Conservation (phyloP, 371 early-diverging fungal species). For the Rhizopus microsporus region DNA sequence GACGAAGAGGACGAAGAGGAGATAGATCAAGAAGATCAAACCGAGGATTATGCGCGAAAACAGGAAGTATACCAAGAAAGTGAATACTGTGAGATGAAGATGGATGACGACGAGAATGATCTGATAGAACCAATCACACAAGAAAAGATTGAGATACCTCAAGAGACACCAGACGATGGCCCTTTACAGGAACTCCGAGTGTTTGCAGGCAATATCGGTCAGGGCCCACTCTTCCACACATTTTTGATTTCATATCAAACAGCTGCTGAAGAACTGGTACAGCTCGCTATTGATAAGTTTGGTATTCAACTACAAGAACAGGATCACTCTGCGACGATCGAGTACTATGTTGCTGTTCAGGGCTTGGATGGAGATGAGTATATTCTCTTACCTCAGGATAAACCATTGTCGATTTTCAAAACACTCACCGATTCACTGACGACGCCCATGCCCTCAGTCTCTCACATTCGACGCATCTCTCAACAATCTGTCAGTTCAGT, state of each 20-base stretch:
- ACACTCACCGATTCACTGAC: slow-evolving; percentile 63
- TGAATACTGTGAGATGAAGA: slow-evolving; percentile 3
- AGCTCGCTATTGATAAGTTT: slow-evolving; percentile 51
- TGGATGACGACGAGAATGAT: slow-evolving; percentile 6
- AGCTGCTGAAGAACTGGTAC: slow-evolving; percentile 54
- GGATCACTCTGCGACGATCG: slow-evolving; percentile 21
- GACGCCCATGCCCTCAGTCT: slow-evolving; percentile 55
- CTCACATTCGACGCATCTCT: slow-evolving; percentile 33
- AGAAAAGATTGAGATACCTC: slow-evolving; percentile 3
- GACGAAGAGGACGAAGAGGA: slow-evolving; percentile 24
- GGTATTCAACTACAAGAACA: slow-evolving; percentile 37
- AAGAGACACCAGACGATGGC: no score
- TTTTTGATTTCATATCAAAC: slow-evolving; percentile 43
- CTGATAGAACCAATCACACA: not conserved
- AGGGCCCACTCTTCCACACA: slow-evolving; percentile 58
- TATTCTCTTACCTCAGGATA: slow-evolving; percentile 55
- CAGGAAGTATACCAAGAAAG: slow-evolving; percentile 4
- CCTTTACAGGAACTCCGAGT: slow-evolving; percentile 33
- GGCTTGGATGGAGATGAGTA: slow-evolving; percentile 65
- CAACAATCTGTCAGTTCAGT: slow-evolving; percentile 20
- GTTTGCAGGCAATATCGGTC: slow-evolving; percentile 62
- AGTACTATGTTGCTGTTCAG: slow-evolving; percentile 58
- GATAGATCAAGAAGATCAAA: slow-evolving; percentile 10
- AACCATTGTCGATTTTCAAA: slow-evolving; percentile 59
- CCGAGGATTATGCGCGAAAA: slow-evolving; percentile 3